phyloP scores from a whole-genome alignment of 306 rosid genomes.

The Luffa acutangula region DNA sequence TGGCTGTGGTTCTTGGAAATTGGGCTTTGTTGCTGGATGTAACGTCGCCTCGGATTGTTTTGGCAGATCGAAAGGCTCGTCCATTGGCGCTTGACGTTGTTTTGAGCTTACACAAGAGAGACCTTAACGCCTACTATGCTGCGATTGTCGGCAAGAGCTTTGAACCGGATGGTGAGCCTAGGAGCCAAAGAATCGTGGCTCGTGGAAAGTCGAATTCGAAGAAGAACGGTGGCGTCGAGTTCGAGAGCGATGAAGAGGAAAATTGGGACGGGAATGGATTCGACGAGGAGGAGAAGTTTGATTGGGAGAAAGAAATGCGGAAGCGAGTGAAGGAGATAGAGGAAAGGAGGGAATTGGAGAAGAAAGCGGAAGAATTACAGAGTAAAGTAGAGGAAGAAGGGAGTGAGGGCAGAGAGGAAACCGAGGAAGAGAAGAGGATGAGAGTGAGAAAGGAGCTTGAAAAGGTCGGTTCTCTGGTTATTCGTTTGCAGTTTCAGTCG shows the following conservation, averaged over 20 bases:
- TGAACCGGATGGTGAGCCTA: conserved; percentile 51
- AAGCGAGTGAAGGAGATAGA: conserved; percentile 68
- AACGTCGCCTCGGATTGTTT: conserved; percentile 30
- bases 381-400: conserved; percentile 30
- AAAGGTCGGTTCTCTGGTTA: conserved; percentile 39
- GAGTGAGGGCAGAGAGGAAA: conserved; percentile 38
- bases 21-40: conserved; percentile 56
- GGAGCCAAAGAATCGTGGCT: conserved; percentile 44
- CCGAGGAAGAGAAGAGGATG: conserved; percentile 80
- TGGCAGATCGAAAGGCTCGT: conserved; percentile 45
- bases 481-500: not conserved
- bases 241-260: conserved; percentile 61
- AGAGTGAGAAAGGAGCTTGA: conserved; percentile 84
- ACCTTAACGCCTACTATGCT: conserved; percentile 22
- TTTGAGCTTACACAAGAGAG: conserved; percentile 49
- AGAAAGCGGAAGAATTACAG: conserved; percentile 85
- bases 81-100: conserved; percentile 39
- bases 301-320: conserved; percentile 77
- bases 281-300: conserved; percentile 31
- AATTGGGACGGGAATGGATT: conserved; percentile 24
- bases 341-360: conserved; percentile 75
- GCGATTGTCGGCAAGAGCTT: conserved; percentile 29
- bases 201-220: conserved; percentile 56
- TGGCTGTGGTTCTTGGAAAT: conserved; percentile 69
- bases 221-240: conserved; percentile 70